These are phyloP conservation scores for Phytophthora cactorum DNA, from an alignment of 352 stramenopile genomes.

Conservation along the genomic window DNA sequence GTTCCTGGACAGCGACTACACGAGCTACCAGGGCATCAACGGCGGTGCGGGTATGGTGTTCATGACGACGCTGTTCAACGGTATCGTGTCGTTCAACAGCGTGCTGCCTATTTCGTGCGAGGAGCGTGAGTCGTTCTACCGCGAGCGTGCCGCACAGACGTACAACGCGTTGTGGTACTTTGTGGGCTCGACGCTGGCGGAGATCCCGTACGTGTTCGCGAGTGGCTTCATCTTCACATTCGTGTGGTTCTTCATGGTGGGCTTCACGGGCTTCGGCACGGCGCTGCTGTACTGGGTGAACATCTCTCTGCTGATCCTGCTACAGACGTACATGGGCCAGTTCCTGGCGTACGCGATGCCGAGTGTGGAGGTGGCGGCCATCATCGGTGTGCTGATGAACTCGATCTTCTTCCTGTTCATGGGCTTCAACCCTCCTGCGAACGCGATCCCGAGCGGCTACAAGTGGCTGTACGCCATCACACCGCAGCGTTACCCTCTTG, in stretches of 20 bases:
- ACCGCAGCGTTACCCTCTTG: slow-evolving; percentile 31
- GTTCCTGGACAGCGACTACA: slow-evolving; percentile 49
- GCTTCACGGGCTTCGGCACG: slow-evolving; percentile 37
- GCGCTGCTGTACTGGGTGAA: slow-evolving; percentile 42
- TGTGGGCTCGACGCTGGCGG: slow-evolving; percentile 81
- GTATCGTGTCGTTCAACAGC: slow-evolving; percentile 54
- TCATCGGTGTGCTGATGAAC: slow-evolving; percentile 36
- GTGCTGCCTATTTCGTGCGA: slow-evolving; percentile 30
- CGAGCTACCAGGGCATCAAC: slow-evolving; percentile 50
- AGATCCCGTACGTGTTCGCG: slow-evolving; percentile 74
- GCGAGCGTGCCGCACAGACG: slow-evolving; percentile 75
- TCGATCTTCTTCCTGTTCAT: slow-evolving; percentile 39
- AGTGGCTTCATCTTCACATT: slow-evolving; percentile 41
- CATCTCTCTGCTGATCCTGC: slow-evolving; percentile 38
- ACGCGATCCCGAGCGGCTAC: slow-evolving; percentile 27
- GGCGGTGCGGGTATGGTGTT: slow-evolving; percentile 44
- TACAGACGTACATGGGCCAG: slow-evolving; percentile 51
- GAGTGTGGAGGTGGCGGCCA: slow-evolving; percentile 29
- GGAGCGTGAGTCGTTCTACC: slow-evolving; percentile 72
- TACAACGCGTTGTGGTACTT: slow-evolving; percentile 84
- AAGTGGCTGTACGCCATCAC: slow-evolving; percentile 44
- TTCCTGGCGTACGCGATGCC: slow-evolving; percentile 31
- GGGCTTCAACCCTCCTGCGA: slow-evolving; percentile 34
- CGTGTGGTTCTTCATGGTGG: slow-evolving; percentile 49
- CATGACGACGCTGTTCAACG: slow-evolving; percentile 77